phyloP scores from a whole-genome alignment of 306 rosid genomes.

The Malus sieversii region DNA sequence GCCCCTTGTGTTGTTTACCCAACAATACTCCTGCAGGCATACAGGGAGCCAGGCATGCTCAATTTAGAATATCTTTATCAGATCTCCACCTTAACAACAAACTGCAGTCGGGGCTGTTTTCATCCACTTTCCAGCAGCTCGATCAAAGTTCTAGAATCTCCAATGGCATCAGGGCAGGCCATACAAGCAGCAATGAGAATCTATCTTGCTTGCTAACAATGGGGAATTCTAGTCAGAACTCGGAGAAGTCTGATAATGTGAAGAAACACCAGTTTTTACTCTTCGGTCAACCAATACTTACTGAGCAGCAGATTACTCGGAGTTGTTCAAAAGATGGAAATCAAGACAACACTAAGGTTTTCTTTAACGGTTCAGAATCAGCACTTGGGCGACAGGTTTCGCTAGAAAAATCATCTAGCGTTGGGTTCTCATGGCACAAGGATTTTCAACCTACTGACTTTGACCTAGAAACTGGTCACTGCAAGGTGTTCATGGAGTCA shows the following conservation, averaged over 20 bases:
- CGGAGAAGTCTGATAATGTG: conserved; percentile 58
- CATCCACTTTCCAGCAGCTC: conserved; percentile 37
- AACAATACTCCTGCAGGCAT: conserved; percentile 95
- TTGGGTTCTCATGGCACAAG: conserved; percentile 49
- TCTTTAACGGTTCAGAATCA: conserved; percentile 37
- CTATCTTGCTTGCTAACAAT: conserved; percentile 60
- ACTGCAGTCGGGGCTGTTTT: conserved; percentile 65
- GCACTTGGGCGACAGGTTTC: conserved; percentile 31
- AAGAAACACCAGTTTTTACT: conserved; percentile 78
- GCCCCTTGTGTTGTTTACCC: conserved; percentile 72
- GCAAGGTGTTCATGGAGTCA: conserved; percentile 88
- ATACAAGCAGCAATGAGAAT: conserved; percentile 40
- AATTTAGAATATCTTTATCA: conserved; percentile 75
- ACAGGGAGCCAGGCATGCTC: conserved; percentile 99
- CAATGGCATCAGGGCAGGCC: conserved; percentile 30
- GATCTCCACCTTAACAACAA: conserved; percentile 67
- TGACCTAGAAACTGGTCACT: conserved; percentile 67
- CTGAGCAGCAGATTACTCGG: conserved; percentile 76
- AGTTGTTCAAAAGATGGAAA: conserved; percentile 30
- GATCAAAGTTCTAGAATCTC: conserved; percentile 43
- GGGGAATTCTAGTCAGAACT: conserved; percentile 54
- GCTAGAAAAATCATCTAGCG: conserved; percentile 40
- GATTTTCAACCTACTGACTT: conserved; percentile 24
- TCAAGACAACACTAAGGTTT: conserved; percentile 36
- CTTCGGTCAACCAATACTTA: conserved; percentile 94